Evolutionary conservation across 2,329 filamentous ascomycete species (phyloP).

Genomic region (Graphiopsis chlorocephala): DNA sequence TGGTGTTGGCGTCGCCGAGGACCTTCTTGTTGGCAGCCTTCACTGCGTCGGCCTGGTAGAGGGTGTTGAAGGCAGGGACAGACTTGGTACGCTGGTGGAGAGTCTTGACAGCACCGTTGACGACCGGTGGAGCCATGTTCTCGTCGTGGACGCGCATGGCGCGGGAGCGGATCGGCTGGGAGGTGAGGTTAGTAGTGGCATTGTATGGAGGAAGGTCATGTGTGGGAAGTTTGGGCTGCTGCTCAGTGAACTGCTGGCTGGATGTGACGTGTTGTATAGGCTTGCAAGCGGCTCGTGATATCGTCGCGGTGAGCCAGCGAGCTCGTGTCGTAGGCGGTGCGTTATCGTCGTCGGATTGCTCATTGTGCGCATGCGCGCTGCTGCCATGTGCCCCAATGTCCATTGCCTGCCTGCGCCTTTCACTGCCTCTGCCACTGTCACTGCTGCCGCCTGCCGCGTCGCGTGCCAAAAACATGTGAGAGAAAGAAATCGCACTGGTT

Average conservation of each 20-base stretch:
- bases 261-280: constrained; percentile 12
- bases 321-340: constrained; percentile 9
- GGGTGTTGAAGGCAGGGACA: constrained; percentile 58
- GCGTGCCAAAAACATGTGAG: not conserved
- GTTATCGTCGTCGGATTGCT: constrained; percentile 28
- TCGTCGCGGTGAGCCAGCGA: not conserved
- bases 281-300: not conserved
- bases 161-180: constrained; percentile 68
- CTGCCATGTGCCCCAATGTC: not conserved
- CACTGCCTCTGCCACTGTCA: not conserved
- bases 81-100: constrained; percentile 84
- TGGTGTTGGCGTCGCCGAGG: constrained; percentile 33
- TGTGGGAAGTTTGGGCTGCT: not conserved
- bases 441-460: not conserved
- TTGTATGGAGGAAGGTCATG: constrained; percentile 28
- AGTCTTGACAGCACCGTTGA: constrained; percentile 49
- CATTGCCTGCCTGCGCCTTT: constrained; percentile 14
- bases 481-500: constrained; percentile 17
- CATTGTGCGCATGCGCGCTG: not conserved
- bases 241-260: constrained; percentile 1
- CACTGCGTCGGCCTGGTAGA: constrained; percentile 51
- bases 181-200: constrained; percentile 16
- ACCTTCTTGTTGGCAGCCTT: constrained; percentile 65
- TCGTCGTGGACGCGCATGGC: constrained; percentile 66
- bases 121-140: constrained; percentile 54